These are phyloP conservation scores for Tetrastigma voinierianum DNA, from an alignment of 164 flowering plant genomes.

Conservation along the genomic window DNA sequence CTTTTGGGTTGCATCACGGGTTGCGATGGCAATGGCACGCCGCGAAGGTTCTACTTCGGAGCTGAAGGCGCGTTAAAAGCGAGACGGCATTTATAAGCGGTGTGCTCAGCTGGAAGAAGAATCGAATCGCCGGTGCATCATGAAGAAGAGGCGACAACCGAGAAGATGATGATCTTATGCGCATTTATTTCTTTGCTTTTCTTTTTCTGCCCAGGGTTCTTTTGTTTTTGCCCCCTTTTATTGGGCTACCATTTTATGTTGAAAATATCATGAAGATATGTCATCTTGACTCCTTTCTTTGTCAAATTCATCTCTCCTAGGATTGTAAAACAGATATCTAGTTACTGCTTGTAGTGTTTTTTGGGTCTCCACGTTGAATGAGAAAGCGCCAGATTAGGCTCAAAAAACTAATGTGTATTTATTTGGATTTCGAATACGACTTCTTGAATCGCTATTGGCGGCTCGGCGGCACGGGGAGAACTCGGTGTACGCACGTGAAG, in stretches of 20 bases:
- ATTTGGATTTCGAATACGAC: constrained; percentile 65
- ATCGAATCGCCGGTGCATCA: constrained; percentile 68
- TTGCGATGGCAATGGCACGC: constrained; percentile 98
- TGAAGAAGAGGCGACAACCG: constrained; percentile 71
- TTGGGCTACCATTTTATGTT: too few species aligned
- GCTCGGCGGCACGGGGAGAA: constrained; percentile 93
- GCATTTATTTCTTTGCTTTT: neutral
- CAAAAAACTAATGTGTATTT: neutral
- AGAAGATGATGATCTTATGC: constrained; percentile 90
- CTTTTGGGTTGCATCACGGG: constrained; percentile 42
- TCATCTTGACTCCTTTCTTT: too few species aligned
- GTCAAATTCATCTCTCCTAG: too few species aligned
- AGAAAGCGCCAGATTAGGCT: too few species aligned
- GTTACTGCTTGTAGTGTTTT: neutral
- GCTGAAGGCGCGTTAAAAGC: constrained; percentile 87
- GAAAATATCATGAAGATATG: too few species aligned
- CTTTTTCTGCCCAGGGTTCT: neutral
- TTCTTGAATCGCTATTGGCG: too few species aligned
- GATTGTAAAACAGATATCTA: too few species aligned
- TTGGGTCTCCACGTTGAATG: neutral
- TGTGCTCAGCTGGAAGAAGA: constrained; percentile 97
- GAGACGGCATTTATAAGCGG: constrained; percentile 86
- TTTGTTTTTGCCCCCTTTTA: neutral
- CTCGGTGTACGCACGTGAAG: constrained; percentile 85
- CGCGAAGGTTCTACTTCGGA: constrained; percentile 85